A percentile compares a stretch with the other conserved stretches of the same genome.
phyloP scores from a whole-genome alignment of 306 rosid genomes.

The Spatholobus suberectus region DNA sequence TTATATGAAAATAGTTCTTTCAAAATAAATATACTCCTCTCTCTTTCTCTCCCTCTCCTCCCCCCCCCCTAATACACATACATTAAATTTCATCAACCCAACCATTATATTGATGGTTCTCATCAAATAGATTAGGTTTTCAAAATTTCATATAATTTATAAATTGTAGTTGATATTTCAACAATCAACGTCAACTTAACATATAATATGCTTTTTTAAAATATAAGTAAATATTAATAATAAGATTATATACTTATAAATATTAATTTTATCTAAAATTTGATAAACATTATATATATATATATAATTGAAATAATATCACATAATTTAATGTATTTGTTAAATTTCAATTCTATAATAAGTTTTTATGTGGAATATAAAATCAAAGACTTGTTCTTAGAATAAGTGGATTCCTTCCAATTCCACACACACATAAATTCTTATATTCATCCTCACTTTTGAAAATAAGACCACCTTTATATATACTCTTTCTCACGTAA shows the following conservation, averaged over 20 bases:
- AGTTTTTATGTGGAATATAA: too few relatives aligned
- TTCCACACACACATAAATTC: too few relatives aligned
- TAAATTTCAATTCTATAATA: too few relatives aligned
- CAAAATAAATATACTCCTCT: neutral
- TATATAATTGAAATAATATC: too few relatives aligned
- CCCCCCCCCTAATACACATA: too few relatives aligned
- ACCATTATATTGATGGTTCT: neutral
- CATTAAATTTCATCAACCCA: neutral
- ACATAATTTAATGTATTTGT: neutral
- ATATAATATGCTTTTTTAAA: neutral
- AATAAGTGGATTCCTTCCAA: too few relatives aligned
- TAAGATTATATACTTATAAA: neutral
- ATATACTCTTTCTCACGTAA: too few relatives aligned
- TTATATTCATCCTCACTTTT: too few relatives aligned
- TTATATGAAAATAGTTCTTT: neutral
- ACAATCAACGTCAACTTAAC: neutral
- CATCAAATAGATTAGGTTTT: neutral
- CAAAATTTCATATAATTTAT: neutral
- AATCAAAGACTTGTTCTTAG: too few relatives aligned
- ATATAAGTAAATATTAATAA: neutral
- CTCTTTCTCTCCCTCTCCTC: too few relatives aligned
- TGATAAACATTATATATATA: too few relatives aligned
- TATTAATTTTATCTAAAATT: too few relatives aligned
- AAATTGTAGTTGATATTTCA: neutral
- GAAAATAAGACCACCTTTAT: neutral